Percentiles rank a stretch among this genome's conserved stretches.
phyloP scores from a whole-genome alignment of 257 asterid species.

The Coffea canephora region DNA sequence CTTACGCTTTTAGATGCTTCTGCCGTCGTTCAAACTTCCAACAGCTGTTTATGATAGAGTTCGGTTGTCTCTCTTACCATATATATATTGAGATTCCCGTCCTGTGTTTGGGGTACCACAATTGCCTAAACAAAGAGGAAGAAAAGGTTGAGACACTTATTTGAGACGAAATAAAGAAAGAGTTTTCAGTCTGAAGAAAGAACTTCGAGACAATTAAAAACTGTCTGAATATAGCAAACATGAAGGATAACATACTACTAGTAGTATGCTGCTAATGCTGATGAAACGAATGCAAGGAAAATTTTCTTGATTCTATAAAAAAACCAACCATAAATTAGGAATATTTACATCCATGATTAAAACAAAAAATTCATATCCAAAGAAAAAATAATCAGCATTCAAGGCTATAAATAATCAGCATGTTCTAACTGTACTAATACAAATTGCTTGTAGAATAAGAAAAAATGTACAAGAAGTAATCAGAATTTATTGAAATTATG shows the following conservation, averaged over 20 bases:
- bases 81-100: background rate
- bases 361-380: too few species aligned
- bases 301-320: background rate
- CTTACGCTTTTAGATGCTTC: slow-evolving; percentile 1
- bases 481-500: too few species aligned
- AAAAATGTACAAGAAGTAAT: too few species aligned
- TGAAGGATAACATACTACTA: background rate
- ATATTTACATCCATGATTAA: too few species aligned
- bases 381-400: too few species aligned
- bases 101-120: background rate
- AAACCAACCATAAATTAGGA: too few species aligned
- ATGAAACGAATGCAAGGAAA: too few species aligned
- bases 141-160: background rate
- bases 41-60: background rate
- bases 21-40: background rate
- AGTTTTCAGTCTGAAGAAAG: background rate
- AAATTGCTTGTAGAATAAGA: too few species aligned
- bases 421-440: too few species aligned
- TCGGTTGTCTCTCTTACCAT: background rate
- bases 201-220: background rate
- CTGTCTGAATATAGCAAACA: background rate
- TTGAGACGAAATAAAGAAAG: background rate
- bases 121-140: background rate
- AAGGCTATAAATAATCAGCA: too few species aligned
- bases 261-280: background rate